phyloP scores from a whole-genome alignment of 306 rosid genomes.

The Rosa multiflora region DNA sequence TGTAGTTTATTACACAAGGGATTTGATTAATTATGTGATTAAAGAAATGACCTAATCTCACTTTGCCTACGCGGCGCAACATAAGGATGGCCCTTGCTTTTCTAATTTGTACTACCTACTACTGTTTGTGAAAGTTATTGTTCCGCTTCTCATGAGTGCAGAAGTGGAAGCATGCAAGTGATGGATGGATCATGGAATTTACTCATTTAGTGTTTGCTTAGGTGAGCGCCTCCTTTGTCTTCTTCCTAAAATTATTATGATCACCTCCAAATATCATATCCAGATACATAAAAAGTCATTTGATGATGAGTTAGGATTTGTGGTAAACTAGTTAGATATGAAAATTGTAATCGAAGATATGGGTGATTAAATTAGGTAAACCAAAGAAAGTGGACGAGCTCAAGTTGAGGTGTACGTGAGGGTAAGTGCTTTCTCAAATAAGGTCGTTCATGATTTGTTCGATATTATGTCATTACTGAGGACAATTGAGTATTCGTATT shows the following conservation, averaged over 20 bases:
- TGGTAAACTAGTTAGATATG: neutral
- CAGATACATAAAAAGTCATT: neutral
- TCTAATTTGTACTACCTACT: neutral
- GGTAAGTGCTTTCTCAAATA: neutral
- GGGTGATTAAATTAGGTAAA: neutral
- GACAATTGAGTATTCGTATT: too few relatives aligned
- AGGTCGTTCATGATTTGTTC: neutral
- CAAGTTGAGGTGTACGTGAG: neutral
- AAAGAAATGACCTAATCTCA: neutral
- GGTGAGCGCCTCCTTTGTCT: constrained; percentile 10
- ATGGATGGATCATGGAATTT: neutral
- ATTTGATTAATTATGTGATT: neutral
- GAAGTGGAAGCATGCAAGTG: constrained; percentile 6
- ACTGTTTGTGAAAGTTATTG: neutral
- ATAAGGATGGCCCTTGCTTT: neutral
- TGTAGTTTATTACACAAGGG: neutral
- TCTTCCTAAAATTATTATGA: neutral
- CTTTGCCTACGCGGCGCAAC: constrained; percentile 1
- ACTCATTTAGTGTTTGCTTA: constrained; percentile 6
- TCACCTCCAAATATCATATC: neutral
- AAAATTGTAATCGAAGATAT: neutral
- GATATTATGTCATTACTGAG: neutral
- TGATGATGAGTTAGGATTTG: neutral
- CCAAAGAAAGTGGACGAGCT: neutral
- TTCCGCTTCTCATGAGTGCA: neutral